Evolutionary conservation across 1,139 yeast genomes (phyloP), one percentile per base, ranked within the genome.

Genomic region (Kodamaea sp.): DNA sequence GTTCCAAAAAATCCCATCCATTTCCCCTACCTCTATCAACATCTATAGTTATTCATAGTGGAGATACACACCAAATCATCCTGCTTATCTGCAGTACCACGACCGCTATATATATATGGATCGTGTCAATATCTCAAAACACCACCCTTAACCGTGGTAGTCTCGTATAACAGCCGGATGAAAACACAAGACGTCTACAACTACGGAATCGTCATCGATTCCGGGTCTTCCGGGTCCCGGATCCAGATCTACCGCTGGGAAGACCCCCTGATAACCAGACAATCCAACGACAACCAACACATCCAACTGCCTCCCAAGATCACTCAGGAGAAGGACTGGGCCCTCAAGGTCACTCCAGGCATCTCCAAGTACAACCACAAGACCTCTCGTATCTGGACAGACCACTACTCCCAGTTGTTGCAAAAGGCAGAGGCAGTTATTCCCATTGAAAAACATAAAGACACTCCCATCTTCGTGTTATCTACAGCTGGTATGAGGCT

Each of bases 401-500:
- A 73, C 15, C 92, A 84, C 54, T 78, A 80, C 46, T 61, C 70
- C 28, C 64, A 70, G 5, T 55, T 84, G 35, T 63, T 83, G 26
- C 61, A 71, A 29, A 74, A 75, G 58, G 89, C 90, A 0, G 73
- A 76, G 43, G 57, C 57, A 4, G 68, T 80, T 15, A 73, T 84
- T 12, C 94, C 92, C 0, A 50, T 52, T 25, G 69, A 70, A 1
- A 65, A 73, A 40, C 73, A 76, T 44, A 38, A 51, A 4, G 71
- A 73, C 4, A 84, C 92, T 0, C 94, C 94, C 0, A 72, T 85
- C 2, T 84, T 78, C 47, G 75, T 85, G 3, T 74, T 82, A 42
- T 85, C 90, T 7, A 85, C 95, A 0, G 95, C 95, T 7, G 95
- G 95, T 2, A 83, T 84, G 90, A 67, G 95, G 46, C 57, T 84